Evolutionary conservation across 106 monocot genomes (phyloP).

Genomic region (Apostasia shenzhenica): DNA sequence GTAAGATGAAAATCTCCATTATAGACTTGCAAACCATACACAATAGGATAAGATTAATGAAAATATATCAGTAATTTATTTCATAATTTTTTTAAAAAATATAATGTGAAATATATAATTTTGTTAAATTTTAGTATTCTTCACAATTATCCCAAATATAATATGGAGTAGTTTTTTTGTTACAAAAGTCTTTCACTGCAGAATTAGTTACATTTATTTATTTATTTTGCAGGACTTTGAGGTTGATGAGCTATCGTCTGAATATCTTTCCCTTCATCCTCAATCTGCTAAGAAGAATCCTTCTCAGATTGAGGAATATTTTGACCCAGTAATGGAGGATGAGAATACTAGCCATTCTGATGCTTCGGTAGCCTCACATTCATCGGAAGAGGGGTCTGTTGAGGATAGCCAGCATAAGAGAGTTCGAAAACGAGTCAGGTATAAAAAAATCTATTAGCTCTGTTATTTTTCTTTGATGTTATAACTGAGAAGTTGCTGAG

Average conservation of each 20-base stretch:
- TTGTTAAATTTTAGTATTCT: no score
- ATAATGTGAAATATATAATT: no score
- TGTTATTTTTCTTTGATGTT: not conserved
- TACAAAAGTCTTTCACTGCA: no score
- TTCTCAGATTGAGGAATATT: conserved; percentile 62
- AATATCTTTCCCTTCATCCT: conserved; percentile 75
- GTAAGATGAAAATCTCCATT: no score
- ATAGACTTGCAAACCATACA: no score
- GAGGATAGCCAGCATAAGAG: conserved; percentile 13
- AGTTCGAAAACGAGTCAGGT: conserved; percentile 57
- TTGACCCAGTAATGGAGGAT: conserved; percentile 54
- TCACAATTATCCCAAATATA: no score
- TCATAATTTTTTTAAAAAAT: no score
- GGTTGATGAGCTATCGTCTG: conserved; percentile 64
- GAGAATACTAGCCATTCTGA: conserved; percentile 34
- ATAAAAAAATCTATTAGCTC: not conserved
- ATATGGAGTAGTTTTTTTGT: no score
- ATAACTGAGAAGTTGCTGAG: no score
- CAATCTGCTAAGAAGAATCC: conserved; percentile 37
- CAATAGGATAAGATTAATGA: no score
- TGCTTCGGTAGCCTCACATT: conserved; percentile 21
- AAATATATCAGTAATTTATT: no score
- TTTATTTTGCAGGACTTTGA: conserved; percentile 59
- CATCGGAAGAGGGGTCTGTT: conserved; percentile 32
- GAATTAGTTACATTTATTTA: no score